Evolutionary conservation across 345 rosid genomes (phyloP).

Genomic region (Pseudoturritis turrita): DNA sequence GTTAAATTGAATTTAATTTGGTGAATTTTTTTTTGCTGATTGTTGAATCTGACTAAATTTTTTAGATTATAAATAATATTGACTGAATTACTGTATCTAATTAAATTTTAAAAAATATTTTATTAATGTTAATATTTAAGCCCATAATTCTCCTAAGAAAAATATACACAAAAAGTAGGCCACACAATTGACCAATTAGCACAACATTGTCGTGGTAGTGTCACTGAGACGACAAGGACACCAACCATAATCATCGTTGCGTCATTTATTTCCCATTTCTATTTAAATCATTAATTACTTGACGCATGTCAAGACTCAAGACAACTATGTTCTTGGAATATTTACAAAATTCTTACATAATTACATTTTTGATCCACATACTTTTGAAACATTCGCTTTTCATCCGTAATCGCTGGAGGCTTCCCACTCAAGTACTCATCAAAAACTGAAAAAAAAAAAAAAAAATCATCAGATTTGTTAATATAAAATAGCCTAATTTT

Average conservation of each 20-base stretch:
- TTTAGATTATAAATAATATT: no score
- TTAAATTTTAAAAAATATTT: no score
- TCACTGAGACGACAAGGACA: slow-evolving; percentile 31
- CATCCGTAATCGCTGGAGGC: slow-evolving; percentile 22
- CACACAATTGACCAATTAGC: slow-evolving; percentile 17
- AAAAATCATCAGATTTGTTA: neutral
- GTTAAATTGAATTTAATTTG: no score
- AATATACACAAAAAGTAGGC: neutral
- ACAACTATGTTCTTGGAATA: slow-evolving; percentile 7
- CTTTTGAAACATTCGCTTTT: slow-evolving; percentile 16
- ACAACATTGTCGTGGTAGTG: slow-evolving; percentile 21
- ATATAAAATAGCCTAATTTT: neutral
- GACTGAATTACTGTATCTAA: no score
- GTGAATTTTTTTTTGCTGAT: no score
- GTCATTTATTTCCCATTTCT: slow-evolving; percentile 4
- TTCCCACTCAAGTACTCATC: slow-evolving; percentile 3
- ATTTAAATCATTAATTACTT: slow-evolving; percentile 1
- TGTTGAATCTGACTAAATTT: no score
- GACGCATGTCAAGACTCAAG: slow-evolving; percentile 23
- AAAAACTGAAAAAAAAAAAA: no score
- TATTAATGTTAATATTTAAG: no score
- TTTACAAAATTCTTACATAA: neutral
- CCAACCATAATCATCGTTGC: slow-evolving; percentile 21
- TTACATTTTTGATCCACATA: slow-evolving; percentile 10
- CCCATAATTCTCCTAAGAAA: no score